A percentile compares a stretch with the other conserved stretches of the same genome.
These are phyloP conservation scores for Trypanosoma avium DNA, from an alignment of 208 protist genomes.

Conservation along the genomic window DNA sequence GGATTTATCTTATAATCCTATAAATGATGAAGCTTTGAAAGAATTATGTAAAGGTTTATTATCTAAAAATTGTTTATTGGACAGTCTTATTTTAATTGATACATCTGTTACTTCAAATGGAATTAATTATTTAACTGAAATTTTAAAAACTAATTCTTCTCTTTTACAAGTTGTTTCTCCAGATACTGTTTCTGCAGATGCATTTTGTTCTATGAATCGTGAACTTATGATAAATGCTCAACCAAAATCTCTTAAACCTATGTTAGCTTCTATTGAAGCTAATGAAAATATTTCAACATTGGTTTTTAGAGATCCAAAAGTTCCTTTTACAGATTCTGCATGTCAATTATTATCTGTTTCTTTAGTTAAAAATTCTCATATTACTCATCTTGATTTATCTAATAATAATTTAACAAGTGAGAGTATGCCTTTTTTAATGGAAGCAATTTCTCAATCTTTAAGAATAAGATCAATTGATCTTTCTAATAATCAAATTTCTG, in stretches of 20 bases:
- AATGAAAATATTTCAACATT: conserved; percentile 53
- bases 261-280: conserved; percentile 50
- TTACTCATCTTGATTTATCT: conserved; percentile 56
- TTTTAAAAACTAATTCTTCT: conserved; percentile 52
- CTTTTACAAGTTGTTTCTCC: conserved; percentile 34
- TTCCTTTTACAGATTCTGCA: conserved; percentile 52
- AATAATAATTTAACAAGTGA: conserved; percentile 67
- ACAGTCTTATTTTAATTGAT: conserved; percentile 42
- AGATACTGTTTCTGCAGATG: conserved; percentile 32
- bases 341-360: conserved; percentile 55
- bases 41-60: conserved; percentile 56
- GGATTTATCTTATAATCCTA: conserved; percentile 57
- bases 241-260: conserved; percentile 51
- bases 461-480: conserved; percentile 59
- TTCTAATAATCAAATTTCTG: conserved; percentile 74
- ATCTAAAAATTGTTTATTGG: conserved; percentile 47
- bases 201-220: conserved; percentile 34
- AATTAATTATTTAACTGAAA: conserved; percentile 27
- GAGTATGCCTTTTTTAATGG: conserved; percentile 50
- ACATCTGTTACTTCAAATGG: conserved; percentile 58
- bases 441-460: conserved; percentile 55
- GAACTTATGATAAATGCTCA: conserved; percentile 74
- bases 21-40: conserved; percentile 51
- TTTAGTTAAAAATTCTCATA: conserved; percentile 42
- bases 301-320: conserved; percentile 40